These are phyloP conservation scores for Tulasnella sp. DNA, from an alignment of 768 basidiomycete species.

Conservation along the genomic window DNA sequence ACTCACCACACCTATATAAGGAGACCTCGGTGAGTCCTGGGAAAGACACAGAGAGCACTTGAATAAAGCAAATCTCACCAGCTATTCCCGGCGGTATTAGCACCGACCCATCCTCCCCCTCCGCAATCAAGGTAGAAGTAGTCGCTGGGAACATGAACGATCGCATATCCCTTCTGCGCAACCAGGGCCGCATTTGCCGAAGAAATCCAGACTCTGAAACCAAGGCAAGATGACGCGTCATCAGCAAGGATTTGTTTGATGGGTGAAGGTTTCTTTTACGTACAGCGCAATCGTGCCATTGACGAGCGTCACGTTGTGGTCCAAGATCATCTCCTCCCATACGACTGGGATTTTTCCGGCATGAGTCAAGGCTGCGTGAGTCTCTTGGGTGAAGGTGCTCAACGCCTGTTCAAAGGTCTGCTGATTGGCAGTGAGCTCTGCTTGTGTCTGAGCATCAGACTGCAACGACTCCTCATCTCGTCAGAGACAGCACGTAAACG, in stretches of 20 bases:
- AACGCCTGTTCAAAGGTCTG: constrained; percentile 56
- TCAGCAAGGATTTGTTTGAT: constrained; percentile 10
- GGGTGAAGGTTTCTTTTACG: constrained; percentile 21
- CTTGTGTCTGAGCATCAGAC: constrained; percentile 49
- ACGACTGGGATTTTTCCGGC: constrained; percentile 68
- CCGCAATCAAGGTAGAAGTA: constrained; percentile 79
- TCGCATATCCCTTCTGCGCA: constrained; percentile 44
- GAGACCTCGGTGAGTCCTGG: background rate
- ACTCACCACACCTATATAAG: no score
- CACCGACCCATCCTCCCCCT: constrained; percentile 58
- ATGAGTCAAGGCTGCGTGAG: constrained; percentile 44
- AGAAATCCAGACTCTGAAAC: constrained; percentile 58
- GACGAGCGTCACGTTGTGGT: constrained; percentile 38
- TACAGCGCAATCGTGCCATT: constrained; percentile 51
- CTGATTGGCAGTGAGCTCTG: constrained; percentile 39
- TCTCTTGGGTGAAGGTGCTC: constrained; percentile 46
- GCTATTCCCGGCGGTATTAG: constrained; percentile 25
- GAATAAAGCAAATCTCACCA: constrained; percentile 70
- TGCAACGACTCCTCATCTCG: constrained; percentile 4
- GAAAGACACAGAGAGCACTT: constrained; percentile 27
- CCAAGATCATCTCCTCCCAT: constrained; percentile 71
- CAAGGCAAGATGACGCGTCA: no score
- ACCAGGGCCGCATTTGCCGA: constrained; percentile 50
- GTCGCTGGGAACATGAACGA: constrained; percentile 62
- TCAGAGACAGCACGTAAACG: background rate